Base-by-base conservation (phyloP, 2,329 filamentous ascomycete genomes). In the Nigrospora oryzae region DNA sequence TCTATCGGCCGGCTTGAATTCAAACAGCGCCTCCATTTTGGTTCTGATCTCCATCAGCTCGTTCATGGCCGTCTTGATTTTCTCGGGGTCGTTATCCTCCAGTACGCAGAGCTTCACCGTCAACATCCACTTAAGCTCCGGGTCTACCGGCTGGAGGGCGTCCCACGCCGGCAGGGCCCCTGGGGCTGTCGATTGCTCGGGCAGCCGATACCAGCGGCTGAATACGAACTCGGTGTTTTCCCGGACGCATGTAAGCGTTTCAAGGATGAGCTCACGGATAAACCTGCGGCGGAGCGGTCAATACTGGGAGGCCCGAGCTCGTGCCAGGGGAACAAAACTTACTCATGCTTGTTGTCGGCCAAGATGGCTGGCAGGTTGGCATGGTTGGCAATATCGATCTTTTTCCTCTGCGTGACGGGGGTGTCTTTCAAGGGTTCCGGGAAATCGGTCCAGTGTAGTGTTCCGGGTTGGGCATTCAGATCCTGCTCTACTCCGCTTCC, bases 1-100 rank as follows among this genome's bases (percentile, higher is more conserved):
- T 8, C 60, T 50, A 23, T 86, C 65, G 81, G 96, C 81, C 41
- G 77, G 71, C 55, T 81, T 73, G 67, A 97, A 96, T 60, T 95
- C 88, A 56, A 97, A 96, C 4, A 94, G 71, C 34, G 75, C 83
- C 46, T 84, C 81, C 36, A 97, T 89, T 60, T 95, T 89, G 41
- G 78, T 71, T 55, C 70, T 71, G 51, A 77, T 53, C 1, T 59
- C 63, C 15, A 71, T 50, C 5, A 84, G 61, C 49, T 71, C 66
- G n/a, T 75, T 73, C 36, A 73, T 69, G 0, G 68, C 77, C 51
- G 77, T 72, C 38, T 72, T 66, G 30, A 81, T 68, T 54, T 77
- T 75, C 34, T 79, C 75, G 0, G 77, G 77, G 42, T 75, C 72
- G 51, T 69, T 75, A 43, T 79, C 76, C 46, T 81, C 75, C 8